These are phyloP conservation scores for Monosporascus ibericus DNA, from an alignment of 2,329 filamentous ascomycete species.

Conservation along the genomic window DNA sequence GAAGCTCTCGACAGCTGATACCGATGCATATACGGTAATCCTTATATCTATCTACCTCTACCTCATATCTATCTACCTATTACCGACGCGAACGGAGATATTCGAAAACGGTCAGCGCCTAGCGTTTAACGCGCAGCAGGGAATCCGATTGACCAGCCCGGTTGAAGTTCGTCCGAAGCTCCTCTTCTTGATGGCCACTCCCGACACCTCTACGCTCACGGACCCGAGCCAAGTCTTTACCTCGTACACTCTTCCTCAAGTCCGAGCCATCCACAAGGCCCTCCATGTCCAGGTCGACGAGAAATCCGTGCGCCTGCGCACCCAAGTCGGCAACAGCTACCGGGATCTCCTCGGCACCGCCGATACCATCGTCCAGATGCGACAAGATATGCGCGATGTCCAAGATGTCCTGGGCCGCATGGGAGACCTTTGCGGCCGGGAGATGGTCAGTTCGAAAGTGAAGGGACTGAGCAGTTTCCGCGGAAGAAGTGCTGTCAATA, in stretches of 20 bases:
- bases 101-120: no score
- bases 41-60: no score
- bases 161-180: neutral
- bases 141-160: no score
- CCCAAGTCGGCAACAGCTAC: slow-evolving; percentile 64
- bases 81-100: no score
- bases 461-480: slow-evolving; percentile 47
- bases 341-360: slow-evolving; percentile 87
- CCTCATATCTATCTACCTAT: no score
- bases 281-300: slow-evolving; percentile 56
- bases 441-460: slow-evolving; percentile 61
- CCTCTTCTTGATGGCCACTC: slow-evolving; percentile 22
- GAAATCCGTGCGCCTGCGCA: slow-evolving; percentile 55
- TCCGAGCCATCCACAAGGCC: slow-evolving; percentile 55
- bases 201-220: slow-evolving; percentile 43
- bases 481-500: slow-evolving; percentile 16
- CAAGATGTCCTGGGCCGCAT: slow-evolving; percentile 67
- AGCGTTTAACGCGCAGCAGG: no score
- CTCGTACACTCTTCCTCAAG: slow-evolving; percentile 54
- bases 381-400: slow-evolving; percentile 65
- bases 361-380: slow-evolving; percentile 90
- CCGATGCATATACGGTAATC: no score
- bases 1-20: no score
- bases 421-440: slow-evolving; percentile 70
- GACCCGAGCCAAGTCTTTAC: slow-evolving; percentile 50